phyloP scores from a whole-genome alignment of 163 green algal species.

The Chlorella variabilis region DNA sequence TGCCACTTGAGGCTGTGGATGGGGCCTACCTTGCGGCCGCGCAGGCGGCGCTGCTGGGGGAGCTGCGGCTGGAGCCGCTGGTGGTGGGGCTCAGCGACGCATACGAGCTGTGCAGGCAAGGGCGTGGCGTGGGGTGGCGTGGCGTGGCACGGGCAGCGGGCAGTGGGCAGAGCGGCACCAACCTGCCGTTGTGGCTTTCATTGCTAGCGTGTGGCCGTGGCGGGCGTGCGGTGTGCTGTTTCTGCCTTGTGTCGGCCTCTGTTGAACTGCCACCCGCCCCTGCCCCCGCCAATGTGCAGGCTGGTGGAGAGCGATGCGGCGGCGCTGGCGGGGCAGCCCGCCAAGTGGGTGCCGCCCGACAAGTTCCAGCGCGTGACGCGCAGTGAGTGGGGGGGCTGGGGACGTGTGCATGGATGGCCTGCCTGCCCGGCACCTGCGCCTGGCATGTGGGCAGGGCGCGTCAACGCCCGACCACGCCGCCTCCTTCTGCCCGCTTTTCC shows the following conservation, averaged over 20 bases:
- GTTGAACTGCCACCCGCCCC: too few species aligned
- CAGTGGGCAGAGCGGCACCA: too few species aligned
- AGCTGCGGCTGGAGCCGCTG: conserved; percentile 32
- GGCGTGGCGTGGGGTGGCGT: neutral
- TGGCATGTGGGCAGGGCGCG: too few species aligned
- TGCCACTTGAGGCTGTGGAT: neutral
- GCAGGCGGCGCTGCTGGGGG: conserved; percentile 18
- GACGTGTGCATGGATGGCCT: neutral
- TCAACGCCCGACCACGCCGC: neutral
- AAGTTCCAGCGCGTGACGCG: conserved; percentile 64
- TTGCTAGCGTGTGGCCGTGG: neutral
- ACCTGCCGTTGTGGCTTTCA: too few species aligned
- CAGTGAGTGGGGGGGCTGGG: conserved; percentile 38
- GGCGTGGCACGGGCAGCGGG: too few species aligned
- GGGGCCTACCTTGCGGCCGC: conserved; percentile 13
- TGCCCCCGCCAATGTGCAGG: conserved; percentile 6
- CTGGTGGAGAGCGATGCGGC: conserved; percentile 30
- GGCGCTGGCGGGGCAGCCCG: neutral
- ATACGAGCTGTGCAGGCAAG: conserved; percentile 47
- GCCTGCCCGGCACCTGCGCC: neutral
- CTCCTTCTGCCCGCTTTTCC: neutral
- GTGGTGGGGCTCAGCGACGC: conserved; percentile 58
- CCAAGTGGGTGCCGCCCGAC: conserved; percentile 54
- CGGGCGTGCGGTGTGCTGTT: neutral
- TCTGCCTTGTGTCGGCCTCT: neutral